Evolutionary conservation across 1,284 basidiomycete genomes (phyloP), one percentile per base, ranked within the genome.

Genomic region (Malassezia dermatis): DNA sequence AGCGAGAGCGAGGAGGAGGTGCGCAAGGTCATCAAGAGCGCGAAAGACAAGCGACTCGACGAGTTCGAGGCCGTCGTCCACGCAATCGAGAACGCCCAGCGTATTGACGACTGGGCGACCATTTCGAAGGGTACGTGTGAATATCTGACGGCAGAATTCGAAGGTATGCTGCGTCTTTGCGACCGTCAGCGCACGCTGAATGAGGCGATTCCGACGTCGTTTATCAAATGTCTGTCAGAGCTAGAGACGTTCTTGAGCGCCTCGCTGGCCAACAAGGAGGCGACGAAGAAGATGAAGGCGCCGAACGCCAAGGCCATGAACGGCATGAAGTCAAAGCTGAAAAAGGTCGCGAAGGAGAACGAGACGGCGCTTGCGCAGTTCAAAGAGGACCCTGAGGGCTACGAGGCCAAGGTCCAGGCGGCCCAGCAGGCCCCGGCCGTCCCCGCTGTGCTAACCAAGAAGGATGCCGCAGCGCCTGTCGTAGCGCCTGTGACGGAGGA

Each of bases 291-390:
- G 80, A 89, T 94, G 86, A 93, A 93, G 67, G 88, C 89, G 1
- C 86, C 82, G 61, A 93, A 93, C 73, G 87, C 89, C 45, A 90
- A 89, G 74, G 90, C 90, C 1, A 81, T 96, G 67, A 96, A 90
- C 64, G 86, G 86, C 24, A 89, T 95, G 84, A 95, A 91, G 78
- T 91, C 96, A 78, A 96, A 93, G 76, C 80, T 96, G 60, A 91
- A 88, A 78, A 96, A 93, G 79, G 81, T 85, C 28, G 72, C 80
- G 58, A 94, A 91, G 77, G 94, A 96, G 75, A 83, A 89, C 72
- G 94, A 96, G 77, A 77, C 78, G 34, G 84, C 87, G 60, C 76
- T 95, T 48, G 83, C 83, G 68, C 81, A 82, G 60, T 95, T 84
- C 79, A 85, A 86, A 66, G 80, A 91, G 86, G 89, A 95, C 76